phyloP scores from a whole-genome alignment of 176 grass and related monocot species.

The Themeda triandra region DNA sequence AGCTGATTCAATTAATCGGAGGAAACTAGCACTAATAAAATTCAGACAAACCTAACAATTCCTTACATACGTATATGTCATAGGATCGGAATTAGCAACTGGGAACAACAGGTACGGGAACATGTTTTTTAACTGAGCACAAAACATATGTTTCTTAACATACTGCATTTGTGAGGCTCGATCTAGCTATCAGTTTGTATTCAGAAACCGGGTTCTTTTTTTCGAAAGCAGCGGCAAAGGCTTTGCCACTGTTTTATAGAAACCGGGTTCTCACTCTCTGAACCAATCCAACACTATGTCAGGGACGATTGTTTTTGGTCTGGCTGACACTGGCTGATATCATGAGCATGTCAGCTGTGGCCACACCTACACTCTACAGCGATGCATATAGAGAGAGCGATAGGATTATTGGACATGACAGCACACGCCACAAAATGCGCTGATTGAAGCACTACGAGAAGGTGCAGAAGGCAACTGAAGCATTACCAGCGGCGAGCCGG shows the following conservation, averaged over 20 bases:
- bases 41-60: background rate
- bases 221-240: too few relatives aligned
- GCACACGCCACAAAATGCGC: background rate
- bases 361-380: background rate
- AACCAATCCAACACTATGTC: background rate
- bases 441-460: slow-evolving; percentile 1
- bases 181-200: background rate
- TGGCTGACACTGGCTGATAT: slow-evolving; percentile 28
- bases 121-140: too few relatives aligned
- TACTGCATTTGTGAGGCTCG: background rate
- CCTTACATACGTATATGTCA: background rate
- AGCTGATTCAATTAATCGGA: background rate
- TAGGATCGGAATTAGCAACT: background rate
- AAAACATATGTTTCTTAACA: too few relatives aligned
- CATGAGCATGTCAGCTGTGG: slow-evolving; percentile 15
- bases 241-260: too few relatives aligned
- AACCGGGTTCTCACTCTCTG: background rate
- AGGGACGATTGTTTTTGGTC: background rate
- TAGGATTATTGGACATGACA: background rate
- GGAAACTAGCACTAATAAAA: background rate
- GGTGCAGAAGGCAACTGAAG: background rate
- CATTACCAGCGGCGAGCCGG: slow-evolving; percentile 16
- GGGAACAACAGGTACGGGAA: background rate
- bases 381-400: background rate
- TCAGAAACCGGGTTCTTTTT: too few relatives aligned